Percentiles rank a stretch among this genome's conserved stretches.
These are phyloP conservation scores for Seiridium unicorne DNA, from an alignment of 2,329 filamentous ascomycete species.

Conservation along the genomic window DNA sequence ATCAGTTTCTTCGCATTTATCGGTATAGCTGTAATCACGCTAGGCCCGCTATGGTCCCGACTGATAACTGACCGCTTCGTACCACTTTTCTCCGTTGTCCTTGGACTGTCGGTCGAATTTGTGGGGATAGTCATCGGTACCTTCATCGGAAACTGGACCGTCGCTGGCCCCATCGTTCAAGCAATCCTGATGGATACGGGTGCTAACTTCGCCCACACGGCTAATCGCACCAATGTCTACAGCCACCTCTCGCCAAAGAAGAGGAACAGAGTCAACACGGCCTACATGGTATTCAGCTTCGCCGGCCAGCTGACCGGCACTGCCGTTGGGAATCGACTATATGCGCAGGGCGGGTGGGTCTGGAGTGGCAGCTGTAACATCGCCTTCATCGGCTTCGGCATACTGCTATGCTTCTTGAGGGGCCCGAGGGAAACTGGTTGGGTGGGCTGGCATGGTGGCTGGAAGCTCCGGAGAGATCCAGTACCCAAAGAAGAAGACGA, in stretches of 20 bases:
- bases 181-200: conserved; percentile 71
- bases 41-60: conserved; percentile 68
- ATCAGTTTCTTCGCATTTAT: conserved; percentile 81
- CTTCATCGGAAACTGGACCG: conserved; percentile 61
- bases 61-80: conserved; percentile 69
- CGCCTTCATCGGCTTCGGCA: conserved; percentile 33
- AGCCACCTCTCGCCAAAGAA: conserved; percentile 63
- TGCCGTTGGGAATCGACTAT: conserved; percentile 53
- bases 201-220: conserved; percentile 70
- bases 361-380: conserved; percentile 43
- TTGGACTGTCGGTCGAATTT: conserved; percentile 59
- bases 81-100: conserved; percentile 64
- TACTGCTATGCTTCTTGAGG: conserved; percentile 32
- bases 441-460: conserved; percentile 42
- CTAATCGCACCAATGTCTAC: conserved; percentile 71
- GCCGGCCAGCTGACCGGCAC: conserved; percentile 73
- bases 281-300: conserved; percentile 77
- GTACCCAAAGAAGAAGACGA: background rate
- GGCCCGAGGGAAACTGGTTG: conserved; percentile 39
- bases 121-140: conserved; percentile 66
- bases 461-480: conserved; percentile 29
- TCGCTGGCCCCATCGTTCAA: conserved; percentile 72
- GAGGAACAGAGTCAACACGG: conserved; percentile 75
- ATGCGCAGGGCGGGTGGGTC: conserved; percentile 49
- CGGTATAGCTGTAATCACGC: conserved; percentile 66